A percentile compares a stretch with the other conserved stretches of the same genome.
Evolutionary conservation across 352 stramenopile genomes (phyloP).

Genomic region (Globisporangium orthogonon): DNA sequence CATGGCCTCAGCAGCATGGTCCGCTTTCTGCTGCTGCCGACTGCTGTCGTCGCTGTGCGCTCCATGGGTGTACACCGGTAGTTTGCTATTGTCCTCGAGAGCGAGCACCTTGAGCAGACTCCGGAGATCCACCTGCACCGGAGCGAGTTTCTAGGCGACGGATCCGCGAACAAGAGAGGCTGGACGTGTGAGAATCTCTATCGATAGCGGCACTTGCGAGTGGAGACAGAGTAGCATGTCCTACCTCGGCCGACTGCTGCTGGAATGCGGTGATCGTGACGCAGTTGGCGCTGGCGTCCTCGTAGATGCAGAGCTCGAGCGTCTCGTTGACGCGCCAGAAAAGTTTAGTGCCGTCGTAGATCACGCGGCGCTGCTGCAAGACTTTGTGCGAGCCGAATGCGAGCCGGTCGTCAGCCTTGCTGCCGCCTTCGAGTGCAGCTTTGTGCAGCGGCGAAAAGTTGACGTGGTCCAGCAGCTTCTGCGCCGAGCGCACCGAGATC

Average conservation of each 20-base stretch:
- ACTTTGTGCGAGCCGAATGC: slow-evolving; percentile 14
- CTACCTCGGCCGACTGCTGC: slow-evolving; percentile 32
- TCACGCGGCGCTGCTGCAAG: slow-evolving; percentile 38
- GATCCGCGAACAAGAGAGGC: not conserved
- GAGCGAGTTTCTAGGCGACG: slow-evolving; percentile 23
- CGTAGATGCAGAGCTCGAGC: slow-evolving; percentile 78
- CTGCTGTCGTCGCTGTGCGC: slow-evolving; percentile 2
- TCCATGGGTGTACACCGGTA: slow-evolving; percentile 3
- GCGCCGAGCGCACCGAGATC: slow-evolving; percentile 80
- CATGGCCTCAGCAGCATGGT: slow-evolving; percentile 30
- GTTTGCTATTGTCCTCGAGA: slow-evolving; percentile 17
- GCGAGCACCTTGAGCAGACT: slow-evolving; percentile 39
- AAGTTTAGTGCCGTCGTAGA: slow-evolving; percentile 83
- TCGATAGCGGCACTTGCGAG: not conserved
- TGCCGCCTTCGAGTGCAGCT: slow-evolving; percentile 55
- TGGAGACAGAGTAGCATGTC: not conserved
- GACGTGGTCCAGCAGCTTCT: slow-evolving; percentile 85
- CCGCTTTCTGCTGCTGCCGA: not conserved
- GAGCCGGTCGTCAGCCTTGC: slow-evolving; percentile 1
- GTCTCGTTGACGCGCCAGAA: slow-evolving; percentile 88
- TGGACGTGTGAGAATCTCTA: not conserved
- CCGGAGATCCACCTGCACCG: slow-evolving; percentile 50
- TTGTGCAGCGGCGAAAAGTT: slow-evolving; percentile 87
- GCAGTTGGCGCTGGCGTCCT: slow-evolving; percentile 59
- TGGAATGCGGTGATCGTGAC: slow-evolving; percentile 62